phyloP scores from a whole-genome alignment of 2,329 filamentous ascomycete species.

The Chaetomiaceae sp. region DNA sequence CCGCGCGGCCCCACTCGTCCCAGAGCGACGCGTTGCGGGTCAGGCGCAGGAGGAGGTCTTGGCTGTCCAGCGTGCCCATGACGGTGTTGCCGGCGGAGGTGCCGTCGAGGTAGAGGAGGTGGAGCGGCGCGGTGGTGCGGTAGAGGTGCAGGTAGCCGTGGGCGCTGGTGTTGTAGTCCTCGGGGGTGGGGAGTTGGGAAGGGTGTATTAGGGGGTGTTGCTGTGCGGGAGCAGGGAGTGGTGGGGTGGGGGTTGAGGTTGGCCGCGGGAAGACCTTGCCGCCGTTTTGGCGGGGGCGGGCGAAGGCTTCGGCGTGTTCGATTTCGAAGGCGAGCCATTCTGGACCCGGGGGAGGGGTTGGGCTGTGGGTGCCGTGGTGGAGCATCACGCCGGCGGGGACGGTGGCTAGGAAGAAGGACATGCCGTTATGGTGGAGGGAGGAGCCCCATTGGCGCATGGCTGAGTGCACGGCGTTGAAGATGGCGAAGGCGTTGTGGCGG shows the following conservation, averaged over 20 bases:
- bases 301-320: constrained; percentile 65
- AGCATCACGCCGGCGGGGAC: constrained; percentile 59
- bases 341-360: constrained; percentile 43
- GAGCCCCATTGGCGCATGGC: constrained; percentile 71
- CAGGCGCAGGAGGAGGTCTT: constrained; percentile 52
- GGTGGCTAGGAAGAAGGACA: constrained; percentile 61
- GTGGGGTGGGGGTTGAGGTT: neutral
- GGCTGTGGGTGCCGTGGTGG: constrained; percentile 55
- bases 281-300: constrained; percentile 25
- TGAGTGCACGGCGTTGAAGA: constrained; percentile 68
- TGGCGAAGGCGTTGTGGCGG: constrained; percentile 50
- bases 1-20: constrained; percentile 47
- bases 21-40: constrained; percentile 15
- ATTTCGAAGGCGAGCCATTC: constrained; percentile 75
- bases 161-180: constrained; percentile 12
- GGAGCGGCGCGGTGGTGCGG: constrained; percentile 48
- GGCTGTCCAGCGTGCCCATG: constrained; percentile 62
- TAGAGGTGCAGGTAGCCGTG: constrained; percentile 63
- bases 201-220: neutral
- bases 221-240: neutral
- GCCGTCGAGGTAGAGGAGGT: constrained; percentile 63
- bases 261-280: neutral
- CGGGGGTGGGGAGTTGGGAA: constrained; percentile 5
- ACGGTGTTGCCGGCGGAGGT: constrained; percentile 60
- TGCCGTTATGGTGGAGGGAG: constrained; percentile 67